Evolutionary conservation across 2,329 filamentous ascomycete species (phyloP), one percentile per base, ranked within the genome.

Genomic region (Allantophomopsis cytisporea): DNA sequence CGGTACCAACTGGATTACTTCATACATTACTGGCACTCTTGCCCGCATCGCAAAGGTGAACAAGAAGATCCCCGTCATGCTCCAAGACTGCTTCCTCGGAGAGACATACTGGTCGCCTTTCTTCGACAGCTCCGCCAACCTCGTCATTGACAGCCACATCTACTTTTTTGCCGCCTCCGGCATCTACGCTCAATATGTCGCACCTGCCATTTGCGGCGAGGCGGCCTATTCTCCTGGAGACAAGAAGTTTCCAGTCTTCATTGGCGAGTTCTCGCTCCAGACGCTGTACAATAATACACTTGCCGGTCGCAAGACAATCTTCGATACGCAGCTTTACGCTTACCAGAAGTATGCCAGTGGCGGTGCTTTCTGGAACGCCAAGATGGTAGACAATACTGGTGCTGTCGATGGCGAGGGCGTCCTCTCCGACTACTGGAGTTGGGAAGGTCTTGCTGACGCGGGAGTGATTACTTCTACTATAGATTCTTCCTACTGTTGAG

Each of bases 201-300:
- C 47, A 5, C 42, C 51, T 2, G 45, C 44, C 17, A 48, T 57
- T 36, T 54, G 53, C 34, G 47, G 47, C 6, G 47, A 57, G 23
- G 49, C 50, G 7, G 41, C 41, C 15, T 45, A 43, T 31, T 38
- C 50, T 16, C 45, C 44, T 7, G 41, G 46, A 5, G 40, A 42
- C 33, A 35, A 36, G 4, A 57, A 51, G 32, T 57, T 57, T 45
- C 55, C 55, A 1, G 47, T 52, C 6, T 58, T 59, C 36, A 48
- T 59, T 8, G 58, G 58, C 20, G 56, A 60, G 42, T 60, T 55
- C 55, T 46, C 50, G 3, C 47, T 60, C 13, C 53, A 60, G 46
- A 50, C 51, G 3, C 41, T 47, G 17, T 47, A 49, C 18, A 54
- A 59, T 38, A 61, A 60, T 44, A 50, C 46, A 7, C 45, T 58